Conservation (phyloP, 2,329 filamentous ascomycete species). For the Stagonosporopsis chrysanthemi region DNA sequence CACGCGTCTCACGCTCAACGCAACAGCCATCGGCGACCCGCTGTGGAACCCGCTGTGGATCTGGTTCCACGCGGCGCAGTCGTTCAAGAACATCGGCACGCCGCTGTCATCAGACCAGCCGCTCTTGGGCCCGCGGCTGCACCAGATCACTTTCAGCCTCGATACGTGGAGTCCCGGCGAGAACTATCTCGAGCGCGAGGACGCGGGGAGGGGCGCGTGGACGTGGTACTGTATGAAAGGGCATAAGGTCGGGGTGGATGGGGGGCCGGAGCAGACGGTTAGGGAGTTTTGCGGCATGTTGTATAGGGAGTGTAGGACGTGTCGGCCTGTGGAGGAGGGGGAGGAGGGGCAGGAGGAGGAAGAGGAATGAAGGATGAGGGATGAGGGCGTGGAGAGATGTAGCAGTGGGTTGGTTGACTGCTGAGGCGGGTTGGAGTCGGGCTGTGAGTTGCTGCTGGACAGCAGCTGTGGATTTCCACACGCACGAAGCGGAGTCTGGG, state of each 20-base stretch:
- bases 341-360: slow-evolving; percentile 22
- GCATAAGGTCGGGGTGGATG: slow-evolving; percentile 37
- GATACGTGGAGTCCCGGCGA: slow-evolving; percentile 49
- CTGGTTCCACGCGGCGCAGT: slow-evolving; percentile 47
- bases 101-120: slow-evolving; percentile 9
- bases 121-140: slow-evolving; percentile 35
- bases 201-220: slow-evolving; percentile 35
- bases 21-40: slow-evolving; percentile 48
- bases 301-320: slow-evolving; percentile 39
- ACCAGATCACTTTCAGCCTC: slow-evolving; percentile 44
- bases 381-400: neutral
- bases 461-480: too few relatives aligned
- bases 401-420: slow-evolving; percentile 2
- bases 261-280: slow-evolving; percentile 31
- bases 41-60: slow-evolving; percentile 52
- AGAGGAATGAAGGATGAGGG: too few relatives aligned
- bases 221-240: slow-evolving; percentile 44
- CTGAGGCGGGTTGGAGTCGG: neutral
- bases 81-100: slow-evolving; percentile 44
- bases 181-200: slow-evolving; percentile 41
- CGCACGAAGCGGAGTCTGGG: neutral
- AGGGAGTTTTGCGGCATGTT: slow-evolving; percentile 42
- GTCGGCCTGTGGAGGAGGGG: slow-evolving; percentile 23
- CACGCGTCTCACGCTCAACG: slow-evolving; percentile 35
- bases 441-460: too few relatives aligned